Evolutionary conservation across 345 rosid species (phyloP), one percentile per base, ranked within the genome.

Genomic region (Theobroma cacao): DNA sequence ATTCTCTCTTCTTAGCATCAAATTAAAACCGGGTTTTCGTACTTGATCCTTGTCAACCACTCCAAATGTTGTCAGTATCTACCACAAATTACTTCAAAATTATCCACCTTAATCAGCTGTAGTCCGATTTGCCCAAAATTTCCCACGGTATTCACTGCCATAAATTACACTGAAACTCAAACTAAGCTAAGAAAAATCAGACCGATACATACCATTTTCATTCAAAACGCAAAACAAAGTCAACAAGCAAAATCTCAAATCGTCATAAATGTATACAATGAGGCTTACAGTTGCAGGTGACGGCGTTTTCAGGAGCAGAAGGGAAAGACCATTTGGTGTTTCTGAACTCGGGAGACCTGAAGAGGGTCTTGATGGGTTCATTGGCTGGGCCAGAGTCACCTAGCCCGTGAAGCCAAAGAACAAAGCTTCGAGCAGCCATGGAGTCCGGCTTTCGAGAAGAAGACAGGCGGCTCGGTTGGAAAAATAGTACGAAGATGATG

Each of bases 351-450:
- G 88, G 83, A 22, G 94, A 88, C 38, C 87, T 85, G 87, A 93
- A 91, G 83, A 85, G 47, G 31, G 92, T 81, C 81, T 83, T 91
- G 88, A 93, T 89, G 78, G 92, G 95, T 84, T 91, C 95, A 80
- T 94, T 94, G 5, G 94, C 95, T 36, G 97, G 98, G 77, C 98
- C 97, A 0, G 97, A 91, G 77, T 93, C 95, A 11, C 97, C 98
- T 31, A 93, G 41, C 7, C 94, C 97, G 74, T 93, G 97, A 76
- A 94, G 97, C 98, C 98, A 93, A 20, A 91, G 84, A 70, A 94
- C 66, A 72, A 94, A 87, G 83, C 84, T 87, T 77, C 90, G 88
- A 77, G 90, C 85, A 94, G 90, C 82, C 94, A 89, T 86, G 77
- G 80, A 20, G 59, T 55, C 77, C 55, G 76, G 34, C 14, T 47